Conservation (phyloP, 1,284 basidiomycete species). For the Lentinus polychrous region DNA sequence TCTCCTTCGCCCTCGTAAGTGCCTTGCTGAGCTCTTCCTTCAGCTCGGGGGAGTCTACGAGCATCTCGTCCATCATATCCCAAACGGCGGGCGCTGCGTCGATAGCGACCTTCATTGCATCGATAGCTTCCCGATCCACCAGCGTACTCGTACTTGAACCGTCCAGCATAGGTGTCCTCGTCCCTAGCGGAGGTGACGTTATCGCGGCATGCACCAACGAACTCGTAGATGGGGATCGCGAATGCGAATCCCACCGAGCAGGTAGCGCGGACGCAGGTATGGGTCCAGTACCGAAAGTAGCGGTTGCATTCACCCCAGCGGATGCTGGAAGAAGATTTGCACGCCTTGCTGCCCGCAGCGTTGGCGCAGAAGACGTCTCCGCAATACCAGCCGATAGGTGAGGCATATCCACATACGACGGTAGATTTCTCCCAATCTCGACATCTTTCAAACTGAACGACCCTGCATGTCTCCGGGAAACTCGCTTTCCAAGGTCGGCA, state of each 20-base stretch:
- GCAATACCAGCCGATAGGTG: constrained; percentile 17
- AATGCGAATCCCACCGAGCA: constrained; percentile 32
- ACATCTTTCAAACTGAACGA: constrained; percentile 92
- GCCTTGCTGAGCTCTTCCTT: constrained; percentile 40
- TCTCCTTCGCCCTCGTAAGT: constrained; percentile 46
- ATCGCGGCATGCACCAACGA: constrained; percentile 43
- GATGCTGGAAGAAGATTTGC: constrained; percentile 7
- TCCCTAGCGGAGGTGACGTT: constrained; percentile 17
- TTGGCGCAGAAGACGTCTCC: constrained; percentile 22
- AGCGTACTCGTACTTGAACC: constrained; percentile 44
- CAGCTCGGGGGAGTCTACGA: constrained; percentile 36
- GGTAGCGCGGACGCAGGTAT: constrained; percentile 9
- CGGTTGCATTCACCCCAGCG: background rate
- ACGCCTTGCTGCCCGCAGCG: constrained; percentile 37
- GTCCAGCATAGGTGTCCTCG: constrained; percentile 31
- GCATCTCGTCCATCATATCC: constrained; percentile 60
- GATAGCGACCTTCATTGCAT: constrained; percentile 61
- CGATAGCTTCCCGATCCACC: constrained; percentile 63
- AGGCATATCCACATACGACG: constrained; percentile 46
- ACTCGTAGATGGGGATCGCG: constrained; percentile 50
- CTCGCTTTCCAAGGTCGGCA: constrained; percentile 27
- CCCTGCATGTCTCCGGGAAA: constrained; percentile 79
- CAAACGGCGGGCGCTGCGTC: constrained; percentile 68
- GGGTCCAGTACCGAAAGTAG: constrained; percentile 9
- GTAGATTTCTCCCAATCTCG: constrained; percentile 77